Conservation (phyloP, 176 grass and related monocot genomes). For the Elaeis guineensis region DNA sequence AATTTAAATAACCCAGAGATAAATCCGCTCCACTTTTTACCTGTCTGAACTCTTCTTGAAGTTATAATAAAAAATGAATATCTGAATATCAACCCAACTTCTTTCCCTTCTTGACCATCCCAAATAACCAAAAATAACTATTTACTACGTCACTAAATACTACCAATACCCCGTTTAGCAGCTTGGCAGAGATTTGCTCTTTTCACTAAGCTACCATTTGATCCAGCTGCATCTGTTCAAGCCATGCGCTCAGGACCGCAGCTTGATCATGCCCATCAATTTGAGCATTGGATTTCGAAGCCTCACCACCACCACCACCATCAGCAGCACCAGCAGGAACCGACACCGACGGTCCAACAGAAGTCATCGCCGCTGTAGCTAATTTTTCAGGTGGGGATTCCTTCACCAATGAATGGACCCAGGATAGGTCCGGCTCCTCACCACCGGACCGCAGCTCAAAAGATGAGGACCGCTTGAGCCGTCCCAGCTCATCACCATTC, state of each 20-base stretch:
- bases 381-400: too few relatives aligned
- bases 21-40: constrained; percentile 34
- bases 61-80: constrained; percentile 59
- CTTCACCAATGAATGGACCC: too few relatives aligned
- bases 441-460: too few relatives aligned
- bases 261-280: constrained; percentile 43
- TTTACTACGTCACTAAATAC: constrained; percentile 32
- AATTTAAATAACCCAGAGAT: constrained; percentile 36
- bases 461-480: too few relatives aligned
- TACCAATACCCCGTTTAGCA: constrained; percentile 15
- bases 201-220: constrained; percentile 47
- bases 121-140: constrained; percentile 26
- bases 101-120: constrained; percentile 24
- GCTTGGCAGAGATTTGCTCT: neutral
- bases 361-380: constrained; percentile 28
- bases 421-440: too few relatives aligned
- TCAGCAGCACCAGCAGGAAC: constrained; percentile 14
- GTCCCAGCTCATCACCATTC: too few relatives aligned
- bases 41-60: constrained; percentile 42
- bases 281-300: constrained; percentile 14
- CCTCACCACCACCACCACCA: constrained; percentile 4
- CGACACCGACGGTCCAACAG: constrained; percentile 29
- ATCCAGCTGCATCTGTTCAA: constrained; percentile 75
- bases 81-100: constrained; percentile 56
- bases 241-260: constrained; percentile 41